These are phyloP conservation scores for Pinus taeda DNA, from an alignment of 75 land plant species.

Conservation along the genomic window DNA sequence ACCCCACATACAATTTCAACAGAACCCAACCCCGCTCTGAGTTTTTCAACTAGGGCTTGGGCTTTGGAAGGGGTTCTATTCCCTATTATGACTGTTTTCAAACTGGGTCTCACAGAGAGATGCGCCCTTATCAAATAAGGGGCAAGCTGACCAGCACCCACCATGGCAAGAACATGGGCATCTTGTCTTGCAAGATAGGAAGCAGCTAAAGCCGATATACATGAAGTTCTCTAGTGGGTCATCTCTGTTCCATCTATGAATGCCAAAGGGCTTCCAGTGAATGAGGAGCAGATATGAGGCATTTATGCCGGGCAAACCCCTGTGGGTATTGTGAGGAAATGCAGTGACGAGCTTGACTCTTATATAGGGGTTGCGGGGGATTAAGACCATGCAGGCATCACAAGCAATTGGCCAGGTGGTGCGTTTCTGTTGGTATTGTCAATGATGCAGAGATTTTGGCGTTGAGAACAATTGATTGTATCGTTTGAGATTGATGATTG, in stretches of 20 bases:
- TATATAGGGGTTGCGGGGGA: conserved; percentile 53
- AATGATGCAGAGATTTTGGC: background rate
- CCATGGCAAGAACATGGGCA: conserved; percentile 48
- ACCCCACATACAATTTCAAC: background rate
- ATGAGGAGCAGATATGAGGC: too few relatives aligned
- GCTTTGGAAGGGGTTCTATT: conserved; percentile 65
- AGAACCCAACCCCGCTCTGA: conserved; percentile 11
- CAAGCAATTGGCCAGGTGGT: conserved; percentile 44
- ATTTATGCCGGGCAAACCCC: conserved; percentile 48
- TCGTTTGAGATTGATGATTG: conserved; percentile 6
- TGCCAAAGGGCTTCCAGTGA: conserved; percentile 66
- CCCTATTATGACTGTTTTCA: conserved; percentile 58
- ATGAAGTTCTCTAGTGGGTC: conserved; percentile 48
- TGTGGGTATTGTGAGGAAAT: conserved; percentile 61
- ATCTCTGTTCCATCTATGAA: conserved; percentile 69
- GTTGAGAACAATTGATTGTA: background rate
- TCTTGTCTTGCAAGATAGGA: conserved; percentile 43
- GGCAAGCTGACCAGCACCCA: conserved; percentile 79
- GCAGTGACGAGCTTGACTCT: conserved; percentile 80
- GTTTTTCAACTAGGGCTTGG: conserved; percentile 19
- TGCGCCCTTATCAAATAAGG: conserved; percentile 80
- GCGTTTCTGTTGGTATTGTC: background rate
- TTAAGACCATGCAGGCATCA: conserved; percentile 93
- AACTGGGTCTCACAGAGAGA: conserved; percentile 36
- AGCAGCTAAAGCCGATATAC: conserved; percentile 77